Evolutionary conservation across 1,284 basidiomycete genomes (phyloP), one percentile per base, ranked within the genome.

Genomic region (Kalmanozyma brasiliensis): DNA sequence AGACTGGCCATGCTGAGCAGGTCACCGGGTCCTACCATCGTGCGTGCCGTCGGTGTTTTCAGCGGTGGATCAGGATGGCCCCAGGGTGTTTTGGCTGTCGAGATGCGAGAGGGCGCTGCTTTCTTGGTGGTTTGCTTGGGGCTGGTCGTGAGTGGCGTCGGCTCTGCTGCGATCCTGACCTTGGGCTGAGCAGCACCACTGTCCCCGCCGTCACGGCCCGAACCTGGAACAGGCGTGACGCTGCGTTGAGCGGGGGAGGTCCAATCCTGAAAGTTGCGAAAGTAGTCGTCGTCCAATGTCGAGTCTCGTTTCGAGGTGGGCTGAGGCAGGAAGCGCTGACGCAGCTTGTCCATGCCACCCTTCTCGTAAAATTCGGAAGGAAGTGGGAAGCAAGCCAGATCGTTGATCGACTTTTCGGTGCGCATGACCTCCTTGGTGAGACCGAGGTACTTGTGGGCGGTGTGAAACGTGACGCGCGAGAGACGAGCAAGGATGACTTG

Each of bases 401-500:
- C 90, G 78, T 99, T 99, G 82, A 99, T 94, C 0, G 92, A 90
- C 77, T 96, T 92, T 84, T 99, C 95, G 0, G 95, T 95, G 24
- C 93, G 89, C 49, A 98, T 89, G 11, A 98, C 92, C 83, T 99
- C 95, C 24, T 90, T 90, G 0, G 95, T 99, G 47, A 99, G 83
- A 2, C 95, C 95, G 8, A 99, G 88, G 82, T 97, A 99, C 78
- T 91, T 91, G 83, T 98, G 95, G 0, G 96, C 94, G 32, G 91
- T 90, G 80, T 89, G 86, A 85, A 99, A 98, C 0, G 96, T 99
- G 11, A 98, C 96, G 17, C 95, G 89, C 41, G 93, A 93, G 78
- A 99, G 95, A 2, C 95, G 88, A 4, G 96, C 95, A 48, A 99
- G 85, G 68, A 97, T 96, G 33, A 97, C 94, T 87, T 95, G 93